phyloP scores from a whole-genome alignment of 306 rosid genomes.

The Vicia faba region DNA sequence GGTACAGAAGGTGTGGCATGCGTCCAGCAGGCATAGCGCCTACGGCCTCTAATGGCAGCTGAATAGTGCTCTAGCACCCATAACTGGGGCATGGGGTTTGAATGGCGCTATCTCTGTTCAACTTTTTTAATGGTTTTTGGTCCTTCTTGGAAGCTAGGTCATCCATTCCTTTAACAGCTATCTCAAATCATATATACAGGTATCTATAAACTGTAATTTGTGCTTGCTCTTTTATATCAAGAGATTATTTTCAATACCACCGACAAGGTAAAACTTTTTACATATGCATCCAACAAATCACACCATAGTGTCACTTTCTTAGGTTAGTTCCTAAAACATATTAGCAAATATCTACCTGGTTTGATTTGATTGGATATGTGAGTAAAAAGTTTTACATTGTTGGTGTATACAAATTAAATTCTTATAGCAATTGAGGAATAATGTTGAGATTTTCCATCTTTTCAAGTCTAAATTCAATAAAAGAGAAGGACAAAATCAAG shows the following conservation, averaged over 20 bases:
- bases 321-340: no score
- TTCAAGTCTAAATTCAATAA: neutral
- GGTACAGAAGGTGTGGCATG: neutral
- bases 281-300: no score
- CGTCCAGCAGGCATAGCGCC: no score
- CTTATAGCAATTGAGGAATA: neutral
- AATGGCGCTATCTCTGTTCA: no score
- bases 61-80: no score
- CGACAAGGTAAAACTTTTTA: no score
- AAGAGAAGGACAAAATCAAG: neutral
- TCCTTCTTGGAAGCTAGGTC: neutral
- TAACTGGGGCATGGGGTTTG: no score
- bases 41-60: no score
- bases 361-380: neutral
- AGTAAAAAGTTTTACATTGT: no score
- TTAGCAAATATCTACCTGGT: neutral
- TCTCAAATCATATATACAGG: neutral
- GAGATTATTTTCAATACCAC: no score
- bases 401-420: neutral
- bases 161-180: neutral
- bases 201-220: neutral
- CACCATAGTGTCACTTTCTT: no score
- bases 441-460: neutral
- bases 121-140: no score
- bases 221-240: neutral